A percentile compares a stretch with the other conserved stretches of the same genome.
These are phyloP conservation scores for Termitomyces sp. DNA, from an alignment of 768 basidiomycete genomes.

Conservation along the genomic window DNA sequence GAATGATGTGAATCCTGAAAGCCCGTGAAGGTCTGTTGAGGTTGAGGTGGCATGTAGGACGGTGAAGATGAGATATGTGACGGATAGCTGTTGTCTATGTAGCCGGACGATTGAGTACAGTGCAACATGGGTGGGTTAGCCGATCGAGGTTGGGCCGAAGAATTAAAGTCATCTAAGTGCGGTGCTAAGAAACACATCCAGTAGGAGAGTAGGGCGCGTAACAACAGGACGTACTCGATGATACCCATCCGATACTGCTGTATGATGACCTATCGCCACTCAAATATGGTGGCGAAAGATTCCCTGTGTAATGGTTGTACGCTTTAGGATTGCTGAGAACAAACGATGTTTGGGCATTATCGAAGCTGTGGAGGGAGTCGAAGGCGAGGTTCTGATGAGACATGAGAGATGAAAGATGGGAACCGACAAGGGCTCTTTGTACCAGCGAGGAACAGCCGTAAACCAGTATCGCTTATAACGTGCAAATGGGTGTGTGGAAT, in stretches of 20 bases:
- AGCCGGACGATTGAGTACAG: background rate
- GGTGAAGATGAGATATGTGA: conserved; percentile 6
- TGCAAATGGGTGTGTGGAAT: conserved; percentile 12
- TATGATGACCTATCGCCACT: conserved; percentile 3
- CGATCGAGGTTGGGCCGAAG: conserved; percentile 8
- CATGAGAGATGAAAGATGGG: conserved; percentile 4
- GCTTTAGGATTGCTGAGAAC: conserved; percentile 2
- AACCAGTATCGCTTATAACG: conserved; percentile 12
- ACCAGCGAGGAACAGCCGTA: conserved; percentile 2
- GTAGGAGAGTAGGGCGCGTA: background rate
- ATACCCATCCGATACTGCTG: conserved; percentile 5
- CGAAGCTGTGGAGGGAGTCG: conserved; percentile 10
- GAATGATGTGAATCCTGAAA: conserved; percentile 10
- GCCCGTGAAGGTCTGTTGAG: conserved; percentile 1
- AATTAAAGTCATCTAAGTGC: background rate
- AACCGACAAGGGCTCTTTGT: conserved; percentile 7
- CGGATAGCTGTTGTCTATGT: background rate
- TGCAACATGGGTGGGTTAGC: background rate
- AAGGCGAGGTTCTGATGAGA: conserved; percentile 9
- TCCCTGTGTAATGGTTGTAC: conserved; percentile 13
- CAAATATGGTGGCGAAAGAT: conserved; percentile 8
- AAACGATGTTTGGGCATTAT: conserved; percentile 13
- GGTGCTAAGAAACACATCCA: background rate
- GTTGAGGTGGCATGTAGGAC: conserved; percentile 5
- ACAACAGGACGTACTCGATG: conserved; percentile 2